Evolutionary conservation across 2,329 filamentous ascomycete genomes (phyloP).

Genomic region (Xylaria polymorpha): DNA sequence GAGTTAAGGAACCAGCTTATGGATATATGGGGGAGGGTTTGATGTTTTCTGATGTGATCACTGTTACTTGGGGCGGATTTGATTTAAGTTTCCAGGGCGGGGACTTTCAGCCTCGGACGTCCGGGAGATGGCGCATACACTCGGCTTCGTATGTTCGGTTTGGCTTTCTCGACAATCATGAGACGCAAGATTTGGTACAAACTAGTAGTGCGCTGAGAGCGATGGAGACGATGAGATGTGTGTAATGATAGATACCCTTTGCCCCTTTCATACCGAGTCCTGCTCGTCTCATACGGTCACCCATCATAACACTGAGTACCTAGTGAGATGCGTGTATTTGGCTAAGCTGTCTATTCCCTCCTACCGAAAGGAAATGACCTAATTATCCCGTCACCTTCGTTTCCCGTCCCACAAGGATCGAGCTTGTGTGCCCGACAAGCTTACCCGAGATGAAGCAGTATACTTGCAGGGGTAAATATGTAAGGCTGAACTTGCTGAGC

Average conservation of each 20-base stretch:
- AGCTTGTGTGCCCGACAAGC: background rate
- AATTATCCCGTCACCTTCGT: background rate
- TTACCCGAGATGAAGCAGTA: background rate
- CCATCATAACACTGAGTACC: background rate
- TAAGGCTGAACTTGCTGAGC: too few relatives aligned
- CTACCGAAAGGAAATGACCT: background rate
- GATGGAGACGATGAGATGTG: background rate
- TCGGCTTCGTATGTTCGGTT: background rate
- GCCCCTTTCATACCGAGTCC: background rate
- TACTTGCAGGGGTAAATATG: background rate
- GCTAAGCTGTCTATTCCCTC: background rate
- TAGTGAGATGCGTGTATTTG: background rate
- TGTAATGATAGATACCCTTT: constrained; percentile 26
- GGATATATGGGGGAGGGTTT: constrained; percentile 23
- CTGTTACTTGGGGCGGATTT: background rate
- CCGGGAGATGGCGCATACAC: too few relatives aligned
- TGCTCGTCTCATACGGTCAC: background rate
- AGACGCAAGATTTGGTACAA: background rate
- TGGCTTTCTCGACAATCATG: background rate
- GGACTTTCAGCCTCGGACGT: too few relatives aligned
- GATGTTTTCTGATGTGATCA: background rate
- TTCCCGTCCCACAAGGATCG: too few relatives aligned
- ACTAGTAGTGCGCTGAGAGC: too few relatives aligned
- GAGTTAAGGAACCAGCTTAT: constrained; percentile 19
- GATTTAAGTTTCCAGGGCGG: too few relatives aligned